Evolutionary conservation across 2,329 filamentous ascomycete species (phyloP), one percentile per base, ranked within the genome.

Genomic region (Cercospora berteroae): DNA sequence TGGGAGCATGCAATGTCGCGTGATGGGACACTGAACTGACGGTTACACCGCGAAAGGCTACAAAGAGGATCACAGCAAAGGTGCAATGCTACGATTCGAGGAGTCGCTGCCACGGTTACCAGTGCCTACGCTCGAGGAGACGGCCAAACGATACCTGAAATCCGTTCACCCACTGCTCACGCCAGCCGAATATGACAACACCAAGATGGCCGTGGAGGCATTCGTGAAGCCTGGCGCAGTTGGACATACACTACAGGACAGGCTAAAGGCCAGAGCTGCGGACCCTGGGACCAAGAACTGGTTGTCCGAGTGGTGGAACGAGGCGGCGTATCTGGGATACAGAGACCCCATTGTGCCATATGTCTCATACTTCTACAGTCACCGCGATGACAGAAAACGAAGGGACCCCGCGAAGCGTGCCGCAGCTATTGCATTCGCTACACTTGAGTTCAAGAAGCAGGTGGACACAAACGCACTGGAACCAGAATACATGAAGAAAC

Each of bases 281-380:
- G 88, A 96, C 72, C 90, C 94, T 60, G 89, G 91, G 70, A 83
- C 87, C 78, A 93, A 91, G 83, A 99, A 98, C 82, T 99, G 95
- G 95, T 85, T 99, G 66, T 89, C 90, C 74, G 94, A 99, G 74
- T 99, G 95, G 95, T 99, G 95, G 95, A 98, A 99, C 80, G 88
- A 97, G 63, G 88, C 89, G 4, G 95, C 95, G 67, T 99, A 99
- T 82, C 88, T 99, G 72, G 86, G 83, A 72, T 98, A 98, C 84
- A 91, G 94, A 72, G 95, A 98, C 79, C 95, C 95, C 2, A 92
- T 99, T 57, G 92, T 98, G 18, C 95, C 95, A 69, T 99, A 98
- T 79, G 95, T 99, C 77, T 97, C 93, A 81, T 99, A 99, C 87
- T 99, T 99, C 84, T 99, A 99, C 84, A 97, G 94, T 64, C 94